phyloP scores from a whole-genome alignment of 371 early-diverging fungal genomes.

The Mortierella sp. region DNA sequence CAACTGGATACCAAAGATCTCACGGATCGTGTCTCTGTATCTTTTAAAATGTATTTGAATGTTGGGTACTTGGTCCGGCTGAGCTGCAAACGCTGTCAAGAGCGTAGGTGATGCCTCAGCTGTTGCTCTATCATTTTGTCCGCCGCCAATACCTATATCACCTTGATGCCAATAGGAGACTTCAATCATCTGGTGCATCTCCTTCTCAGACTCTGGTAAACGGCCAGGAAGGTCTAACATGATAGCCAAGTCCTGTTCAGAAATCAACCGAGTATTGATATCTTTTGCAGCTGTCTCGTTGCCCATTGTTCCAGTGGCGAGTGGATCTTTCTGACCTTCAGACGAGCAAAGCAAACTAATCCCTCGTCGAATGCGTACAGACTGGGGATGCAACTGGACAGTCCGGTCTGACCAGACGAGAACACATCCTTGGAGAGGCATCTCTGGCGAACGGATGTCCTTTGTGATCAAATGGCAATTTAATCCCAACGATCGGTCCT shows the following conservation, averaged over 20 bases:
- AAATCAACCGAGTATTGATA: slow-evolving; percentile 13
- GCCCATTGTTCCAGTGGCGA: too few species aligned
- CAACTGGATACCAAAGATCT: slow-evolving; percentile 22
- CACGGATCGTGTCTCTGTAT: slow-evolving; percentile 24
- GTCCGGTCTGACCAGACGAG: slow-evolving; percentile 36
- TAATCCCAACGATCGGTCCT: slow-evolving; percentile 8
- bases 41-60: slow-evolving; percentile 32
- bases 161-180: slow-evolving; percentile 63
- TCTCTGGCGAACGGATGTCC: slow-evolving; percentile 36
- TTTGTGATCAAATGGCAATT: slow-evolving; percentile 33
- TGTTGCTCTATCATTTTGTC: neutral
- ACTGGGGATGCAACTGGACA: slow-evolving; percentile 19
- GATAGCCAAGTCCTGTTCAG: slow-evolving; percentile 63
- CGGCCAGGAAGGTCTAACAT: slow-evolving; percentile 74
- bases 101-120: slow-evolving; percentile 12
- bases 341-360: slow-evolving; percentile 28
- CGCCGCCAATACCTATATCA: neutral
- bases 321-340: too few species aligned
- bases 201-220: slow-evolving; percentile 60
- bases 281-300: neutral
- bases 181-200: slow-evolving; percentile 63
- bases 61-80: slow-evolving; percentile 34
- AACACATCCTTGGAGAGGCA: slow-evolving; percentile 38
- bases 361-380: slow-evolving; percentile 9
- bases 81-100: slow-evolving; percentile 51